Conservation (phyloP, 768 basidiomycete species). For the Amylocystis lapponica region DNA sequence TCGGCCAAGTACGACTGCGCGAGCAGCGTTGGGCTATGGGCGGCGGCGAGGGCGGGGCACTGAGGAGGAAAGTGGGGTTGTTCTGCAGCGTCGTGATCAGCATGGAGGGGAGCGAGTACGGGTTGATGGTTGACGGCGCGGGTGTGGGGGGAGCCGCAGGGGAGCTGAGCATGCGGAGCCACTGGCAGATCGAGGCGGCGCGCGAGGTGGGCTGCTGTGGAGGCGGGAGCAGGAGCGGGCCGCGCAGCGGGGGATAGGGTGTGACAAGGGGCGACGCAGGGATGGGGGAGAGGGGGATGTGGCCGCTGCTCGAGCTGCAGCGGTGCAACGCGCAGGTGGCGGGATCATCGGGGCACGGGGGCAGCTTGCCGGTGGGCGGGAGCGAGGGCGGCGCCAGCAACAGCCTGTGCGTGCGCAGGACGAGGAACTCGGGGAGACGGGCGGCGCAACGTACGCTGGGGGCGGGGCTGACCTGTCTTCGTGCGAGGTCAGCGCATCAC, state of each 20-base stretch:
- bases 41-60: conserved; percentile 23
- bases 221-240: conserved; percentile 32
- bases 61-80: conserved; percentile 58
- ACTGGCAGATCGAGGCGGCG: conserved; percentile 40
- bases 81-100: conserved; percentile 42
- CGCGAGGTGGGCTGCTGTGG: conserved; percentile 10
- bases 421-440: conserved; percentile 56
- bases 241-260: conserved; percentile 40
- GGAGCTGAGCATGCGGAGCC: conserved; percentile 63
- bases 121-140: too few relatives aligned
- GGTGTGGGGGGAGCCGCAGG: too few relatives aligned
- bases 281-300: conserved; percentile 32
- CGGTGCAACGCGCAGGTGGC: conserved; percentile 16
- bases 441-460: too few relatives aligned
- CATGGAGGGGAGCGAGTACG: too few relatives aligned
- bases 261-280: conserved; percentile 36
- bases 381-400: conserved; percentile 47
- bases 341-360: conserved; percentile 63
- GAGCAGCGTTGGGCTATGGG: too few relatives aligned
- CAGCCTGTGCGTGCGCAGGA: conserved; percentile 43
- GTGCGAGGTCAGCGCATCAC: too few relatives aligned
- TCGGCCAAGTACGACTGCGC: conserved; percentile 21
- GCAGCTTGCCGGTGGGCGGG: conserved; percentile 53
- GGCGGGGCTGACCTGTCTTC: too few relatives aligned
- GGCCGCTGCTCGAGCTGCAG: conserved; percentile 21